These are phyloP conservation scores for Tetrahymena borealis DNA, from an alignment of 73 alveolate genomes.

Conservation along the genomic window DNA sequence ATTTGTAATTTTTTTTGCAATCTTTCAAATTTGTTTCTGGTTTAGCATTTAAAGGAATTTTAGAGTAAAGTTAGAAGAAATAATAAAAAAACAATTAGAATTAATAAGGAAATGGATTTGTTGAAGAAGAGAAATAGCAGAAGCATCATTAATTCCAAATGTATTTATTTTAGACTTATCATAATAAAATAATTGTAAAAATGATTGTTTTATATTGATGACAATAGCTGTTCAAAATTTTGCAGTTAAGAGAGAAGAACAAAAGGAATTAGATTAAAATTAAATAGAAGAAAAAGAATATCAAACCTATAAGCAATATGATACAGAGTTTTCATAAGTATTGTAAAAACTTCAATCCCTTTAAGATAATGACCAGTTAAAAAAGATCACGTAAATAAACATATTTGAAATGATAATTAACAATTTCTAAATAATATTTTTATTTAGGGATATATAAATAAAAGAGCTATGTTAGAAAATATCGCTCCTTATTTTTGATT, in stretches of 20 bases:
- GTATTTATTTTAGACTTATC: too few species aligned
- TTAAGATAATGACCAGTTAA: background rate
- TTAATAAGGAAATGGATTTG: background rate
- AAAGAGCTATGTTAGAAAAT: background rate
- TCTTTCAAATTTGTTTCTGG: too few species aligned
- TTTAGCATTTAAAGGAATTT: background rate
- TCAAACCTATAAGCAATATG: background rate
- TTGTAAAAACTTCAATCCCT: background rate
- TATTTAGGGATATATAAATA: background rate
- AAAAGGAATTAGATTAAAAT: background rate
- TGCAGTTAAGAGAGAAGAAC: background rate
- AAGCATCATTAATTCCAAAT: background rate
- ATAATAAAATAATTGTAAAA: too few species aligned
- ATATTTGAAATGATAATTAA: background rate
- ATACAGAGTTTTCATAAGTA: background rate
- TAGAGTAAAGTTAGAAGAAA: background rate
- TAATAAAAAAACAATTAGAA: background rate
- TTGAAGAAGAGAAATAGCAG: background rate
- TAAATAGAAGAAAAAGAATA: background rate
- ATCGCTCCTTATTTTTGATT: background rate
- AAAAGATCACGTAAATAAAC: background rate
- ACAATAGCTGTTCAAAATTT: background rate
- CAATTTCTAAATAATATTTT: background rate
- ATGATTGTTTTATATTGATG: background rate
- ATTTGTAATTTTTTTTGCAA: background rate